Percentiles rank a stretch among this genome's conserved stretches.
These are phyloP conservation scores for Turritis glabra DNA, from an alignment of 345 rosid species.

Conservation along the genomic window DNA sequence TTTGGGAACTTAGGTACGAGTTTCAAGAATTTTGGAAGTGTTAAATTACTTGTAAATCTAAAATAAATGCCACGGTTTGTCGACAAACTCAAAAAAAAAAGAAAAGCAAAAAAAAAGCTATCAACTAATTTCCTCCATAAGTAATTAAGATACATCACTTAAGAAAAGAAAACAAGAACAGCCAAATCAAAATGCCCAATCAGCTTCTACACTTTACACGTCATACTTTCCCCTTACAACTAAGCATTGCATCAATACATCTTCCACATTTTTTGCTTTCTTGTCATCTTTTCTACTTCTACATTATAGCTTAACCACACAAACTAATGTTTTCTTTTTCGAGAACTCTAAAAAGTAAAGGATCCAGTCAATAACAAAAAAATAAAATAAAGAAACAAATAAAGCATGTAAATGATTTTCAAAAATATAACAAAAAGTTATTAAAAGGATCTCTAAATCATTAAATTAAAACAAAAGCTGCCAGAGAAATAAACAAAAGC, in stretches of 20 bases:
- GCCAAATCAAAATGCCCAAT: not conserved
- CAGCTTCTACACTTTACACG: conserved; percentile 31
- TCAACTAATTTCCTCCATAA: not conserved
- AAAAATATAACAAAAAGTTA: not conserved
- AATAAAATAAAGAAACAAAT: not conserved
- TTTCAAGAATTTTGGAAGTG: not conserved
- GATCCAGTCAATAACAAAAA: conserved; percentile 11
- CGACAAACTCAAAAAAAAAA: not conserved
- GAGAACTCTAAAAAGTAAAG: not conserved
- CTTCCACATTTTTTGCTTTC: conserved; percentile 18
- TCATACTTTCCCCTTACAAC: conserved; percentile 29
- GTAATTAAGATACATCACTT: not conserved
- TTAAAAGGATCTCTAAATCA: conserved; percentile 3
- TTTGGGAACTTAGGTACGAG: not conserved
- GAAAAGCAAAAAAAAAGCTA: no score
- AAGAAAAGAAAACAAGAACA: not conserved
- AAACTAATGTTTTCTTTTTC: not conserved
- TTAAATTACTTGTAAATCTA: not conserved
- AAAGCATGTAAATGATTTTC: not conserved
- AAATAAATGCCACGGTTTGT: not conserved
- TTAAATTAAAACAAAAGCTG: conserved; percentile 23
- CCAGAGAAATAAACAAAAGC: not conserved
- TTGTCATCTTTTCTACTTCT: not conserved
- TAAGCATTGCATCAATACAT: conserved; percentile 29
- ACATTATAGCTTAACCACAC: not conserved